Evolutionary conservation across 768 basidiomycete species (phyloP).

Genomic region (Cyclocybe aegerita): DNA sequence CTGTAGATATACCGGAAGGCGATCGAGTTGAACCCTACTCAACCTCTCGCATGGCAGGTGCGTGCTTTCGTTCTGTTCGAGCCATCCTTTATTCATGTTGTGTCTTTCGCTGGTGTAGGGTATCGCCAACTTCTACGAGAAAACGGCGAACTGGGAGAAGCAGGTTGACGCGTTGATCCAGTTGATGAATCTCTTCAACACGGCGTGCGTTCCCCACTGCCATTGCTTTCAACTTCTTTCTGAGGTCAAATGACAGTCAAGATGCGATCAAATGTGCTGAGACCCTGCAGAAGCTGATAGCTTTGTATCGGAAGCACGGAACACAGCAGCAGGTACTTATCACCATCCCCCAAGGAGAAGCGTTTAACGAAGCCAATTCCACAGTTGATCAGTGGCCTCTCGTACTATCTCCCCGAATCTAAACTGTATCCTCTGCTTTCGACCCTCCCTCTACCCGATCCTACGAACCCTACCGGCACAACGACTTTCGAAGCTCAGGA

Average conservation of each 20-base stretch:
- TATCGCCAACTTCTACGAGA: conserved; percentile 70
- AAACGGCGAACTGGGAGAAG: conserved; percentile 54
- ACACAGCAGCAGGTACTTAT: conserved; percentile 53
- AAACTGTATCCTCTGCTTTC: conserved; percentile 60
- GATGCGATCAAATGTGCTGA: conserved; percentile 84
- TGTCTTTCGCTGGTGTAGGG: conserved; percentile 46
- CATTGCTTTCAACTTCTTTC: neutral
- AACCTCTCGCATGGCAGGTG: conserved; percentile 86
- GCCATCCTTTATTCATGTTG: conserved; percentile 5
- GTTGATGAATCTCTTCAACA: conserved; percentile 57
- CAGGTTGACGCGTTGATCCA: conserved; percentile 52
- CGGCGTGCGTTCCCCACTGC: conserved; percentile 44
- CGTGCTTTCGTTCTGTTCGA: conserved; percentile 19
- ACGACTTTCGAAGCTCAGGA: conserved; percentile 56
- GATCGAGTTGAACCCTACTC: conserved; percentile 62
- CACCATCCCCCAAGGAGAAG: neutral
- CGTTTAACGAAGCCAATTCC: neutral
- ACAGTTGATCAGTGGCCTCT: conserved; percentile 68
- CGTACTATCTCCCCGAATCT: conserved; percentile 75
- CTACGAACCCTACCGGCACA: conserved; percentile 69
- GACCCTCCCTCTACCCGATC: conserved; percentile 69
- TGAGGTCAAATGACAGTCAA: conserved; percentile 39
- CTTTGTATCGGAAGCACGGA: conserved; percentile 59
- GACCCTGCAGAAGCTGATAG: conserved; percentile 73
- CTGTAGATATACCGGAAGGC: conserved; percentile 77